Conservation (phyloP, 805 yeast species). For the Dipodascus geniculatus region DNA sequence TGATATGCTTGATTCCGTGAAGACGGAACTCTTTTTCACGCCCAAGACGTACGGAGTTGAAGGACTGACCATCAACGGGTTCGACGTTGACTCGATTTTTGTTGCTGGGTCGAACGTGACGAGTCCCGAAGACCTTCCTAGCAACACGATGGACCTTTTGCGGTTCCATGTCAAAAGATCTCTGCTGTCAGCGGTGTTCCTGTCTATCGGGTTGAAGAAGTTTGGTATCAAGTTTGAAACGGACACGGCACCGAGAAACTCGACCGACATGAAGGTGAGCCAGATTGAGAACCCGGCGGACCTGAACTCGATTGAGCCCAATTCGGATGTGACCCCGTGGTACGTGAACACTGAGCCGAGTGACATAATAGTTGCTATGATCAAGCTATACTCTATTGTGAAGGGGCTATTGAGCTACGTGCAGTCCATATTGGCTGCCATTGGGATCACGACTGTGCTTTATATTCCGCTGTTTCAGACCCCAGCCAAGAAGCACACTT, state of each 20-base stretch:
- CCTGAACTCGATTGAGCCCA: conserved; percentile 1
- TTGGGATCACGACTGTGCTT: background rate
- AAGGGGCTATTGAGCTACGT: background rate
- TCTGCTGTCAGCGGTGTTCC: conserved; percentile 7
- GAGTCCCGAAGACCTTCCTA: conserved; percentile 2
- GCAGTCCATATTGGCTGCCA: background rate
- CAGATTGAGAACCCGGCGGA: conserved; percentile 2
- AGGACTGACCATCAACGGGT: conserved; percentile 11
- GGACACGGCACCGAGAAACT: background rate
- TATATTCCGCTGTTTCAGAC: background rate
- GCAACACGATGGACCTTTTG: conserved; percentile 12
- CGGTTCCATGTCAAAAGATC: conserved; percentile 12
- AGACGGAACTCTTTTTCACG: background rate
- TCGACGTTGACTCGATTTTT: conserved; percentile 13
- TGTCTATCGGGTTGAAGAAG: conserved; percentile 1
- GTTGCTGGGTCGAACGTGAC: conserved; percentile 13
- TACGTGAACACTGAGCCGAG: background rate
- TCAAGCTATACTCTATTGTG: background rate
- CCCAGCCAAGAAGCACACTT: background rate
- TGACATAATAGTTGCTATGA: background rate
- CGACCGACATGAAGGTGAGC: background rate
- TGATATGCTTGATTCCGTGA: background rate
- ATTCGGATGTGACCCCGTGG: conserved; percentile 3
- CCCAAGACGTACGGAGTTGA: conserved; percentile 1
- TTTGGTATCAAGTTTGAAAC: conserved; percentile 3